Evolutionary conservation across 139 green algal species (phyloP).

Genomic region (Desmodesmus armatus): DNA sequence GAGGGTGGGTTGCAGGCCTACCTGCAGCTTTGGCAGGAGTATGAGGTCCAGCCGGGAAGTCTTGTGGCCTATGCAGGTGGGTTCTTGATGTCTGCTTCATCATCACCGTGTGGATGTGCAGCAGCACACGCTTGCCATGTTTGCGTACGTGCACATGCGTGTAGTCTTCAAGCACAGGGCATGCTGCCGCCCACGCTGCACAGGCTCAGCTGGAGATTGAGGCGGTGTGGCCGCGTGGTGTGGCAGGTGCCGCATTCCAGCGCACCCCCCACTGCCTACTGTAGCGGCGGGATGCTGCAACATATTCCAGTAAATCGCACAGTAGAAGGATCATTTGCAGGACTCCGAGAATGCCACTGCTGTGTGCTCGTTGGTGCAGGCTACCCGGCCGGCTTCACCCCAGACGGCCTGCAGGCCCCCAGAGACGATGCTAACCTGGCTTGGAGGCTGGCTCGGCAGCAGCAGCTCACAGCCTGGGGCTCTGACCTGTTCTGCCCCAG

Average conservation of each 20-base stretch:
- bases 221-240: too few relatives aligned
- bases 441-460: conserved; percentile 24
- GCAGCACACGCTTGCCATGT: neutral
- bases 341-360: conserved; percentile 53
- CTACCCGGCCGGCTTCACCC: neutral
- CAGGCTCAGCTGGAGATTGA: too few relatives aligned
- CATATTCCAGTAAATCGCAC: too few relatives aligned
- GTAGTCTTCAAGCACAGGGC: too few relatives aligned
- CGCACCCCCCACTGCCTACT: too few relatives aligned
- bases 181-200: too few relatives aligned
- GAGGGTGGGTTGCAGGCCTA: conserved; percentile 60
- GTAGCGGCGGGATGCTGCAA: too few relatives aligned
- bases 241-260: too few relatives aligned
- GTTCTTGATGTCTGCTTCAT: neutral
- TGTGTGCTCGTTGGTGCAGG: conserved; percentile 37
- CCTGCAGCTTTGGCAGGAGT: conserved; percentile 65
- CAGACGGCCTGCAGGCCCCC: neutral
- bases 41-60: conserved; percentile 45
- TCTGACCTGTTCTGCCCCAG: conserved; percentile 50
- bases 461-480: conserved; percentile 44
- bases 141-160: neutral
- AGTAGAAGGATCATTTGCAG: too few relatives aligned
- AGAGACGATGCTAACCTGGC: conserved; percentile 38
- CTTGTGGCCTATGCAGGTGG: conserved; percentile 45
- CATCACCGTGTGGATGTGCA: too few relatives aligned